Evolutionary conservation across 148 eudicot species (phyloP), one percentile per base, ranked within the genome.

Genomic region (Suaeda aralocaspica): DNA sequence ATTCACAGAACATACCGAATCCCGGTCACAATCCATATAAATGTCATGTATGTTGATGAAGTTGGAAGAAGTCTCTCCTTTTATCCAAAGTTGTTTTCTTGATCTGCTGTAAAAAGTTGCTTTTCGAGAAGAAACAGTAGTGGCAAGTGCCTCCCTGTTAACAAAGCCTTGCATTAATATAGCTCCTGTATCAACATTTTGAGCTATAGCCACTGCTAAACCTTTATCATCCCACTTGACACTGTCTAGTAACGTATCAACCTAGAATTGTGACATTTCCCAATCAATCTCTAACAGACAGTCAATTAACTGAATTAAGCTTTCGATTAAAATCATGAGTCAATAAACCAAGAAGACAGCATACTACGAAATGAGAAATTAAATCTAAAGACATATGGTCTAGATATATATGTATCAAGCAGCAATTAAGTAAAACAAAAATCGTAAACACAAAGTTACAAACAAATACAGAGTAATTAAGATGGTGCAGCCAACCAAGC

Each of bases 151-250:
- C 42, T 88, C 96, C 80, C 87, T 88, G 76, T 90, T 92, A 69
- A 77, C 84, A 85, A 92, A 92, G 50, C 98, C 96, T 92, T 92
- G 98, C 98, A 92, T 92, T 79, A 92, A 83, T 64, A 94, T 82
- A 49, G 97, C 96, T 81, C 99, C 96, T 0, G 97, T 87, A 74
- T 94, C 97, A 67, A 89, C 86, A 78, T 94, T 86, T 84, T 94
- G 98, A 79, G 98, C 98, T 74, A 94, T 94, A 63, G 91, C 98
- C 78, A 94, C 98, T n/a, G 96, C 98, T 87, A 94, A 86, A 65
- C 98, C 98, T 76, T 94, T 94, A 44, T 91, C 97, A 73, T 94
- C 98, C 98, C 98, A 94, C 84, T 94, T 94, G 76, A 94, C 84
- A 82, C 82, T 81, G 84, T 91, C 88, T 77, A 94, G 77, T 76